Conservation (phyloP, 768 basidiomycete genomes). For the Coprinellus micaceus region DNA sequence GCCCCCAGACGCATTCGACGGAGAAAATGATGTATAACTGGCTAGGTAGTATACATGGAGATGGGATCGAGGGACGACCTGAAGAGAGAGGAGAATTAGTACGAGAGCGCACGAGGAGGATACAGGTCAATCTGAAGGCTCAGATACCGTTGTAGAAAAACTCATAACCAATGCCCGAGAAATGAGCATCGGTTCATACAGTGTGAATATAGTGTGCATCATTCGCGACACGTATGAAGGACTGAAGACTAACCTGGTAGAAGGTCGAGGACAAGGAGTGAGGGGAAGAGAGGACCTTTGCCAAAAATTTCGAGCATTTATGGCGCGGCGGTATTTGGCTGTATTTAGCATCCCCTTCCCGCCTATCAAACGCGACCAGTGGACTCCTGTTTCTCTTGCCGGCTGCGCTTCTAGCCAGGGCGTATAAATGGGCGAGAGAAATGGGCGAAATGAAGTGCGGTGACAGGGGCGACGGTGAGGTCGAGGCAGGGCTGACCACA, state of each 20-base stretch:
- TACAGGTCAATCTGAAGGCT: slow-evolving; percentile 31
- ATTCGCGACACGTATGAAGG: slow-evolving; percentile 23
- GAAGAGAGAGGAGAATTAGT: neutral
- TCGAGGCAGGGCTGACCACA: too few relatives aligned
- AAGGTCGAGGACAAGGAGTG: neutral
- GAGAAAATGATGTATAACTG: slow-evolving; percentile 36
- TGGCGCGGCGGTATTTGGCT: neutral
- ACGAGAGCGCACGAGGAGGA: slow-evolving; percentile 1
- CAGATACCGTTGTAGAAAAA: slow-evolving; percentile 86
- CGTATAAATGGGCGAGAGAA: too few relatives aligned
- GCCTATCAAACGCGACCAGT: neutral
- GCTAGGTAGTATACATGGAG: neutral
- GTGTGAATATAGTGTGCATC: slow-evolving; percentile 73
- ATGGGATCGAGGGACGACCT: neutral
- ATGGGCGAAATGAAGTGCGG: too few relatives aligned
- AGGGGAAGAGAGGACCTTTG: neutral
- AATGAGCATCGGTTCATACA: slow-evolving; percentile 63
- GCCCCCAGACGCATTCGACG: slow-evolving; percentile 78
- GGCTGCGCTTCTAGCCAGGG: too few relatives aligned
- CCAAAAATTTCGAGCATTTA: neutral
- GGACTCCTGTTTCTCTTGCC: too few relatives aligned
- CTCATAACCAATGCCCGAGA: slow-evolving; percentile 43
- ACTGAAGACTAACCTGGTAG: slow-evolving; percentile 14
- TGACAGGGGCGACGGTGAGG: too few relatives aligned
- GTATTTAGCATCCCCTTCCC: neutral